A percentile compares a stretch with the other conserved stretches of the same genome.
phyloP scores from a whole-genome alignment of 805 yeast genomes.

The Barnettozyma populi region DNA sequence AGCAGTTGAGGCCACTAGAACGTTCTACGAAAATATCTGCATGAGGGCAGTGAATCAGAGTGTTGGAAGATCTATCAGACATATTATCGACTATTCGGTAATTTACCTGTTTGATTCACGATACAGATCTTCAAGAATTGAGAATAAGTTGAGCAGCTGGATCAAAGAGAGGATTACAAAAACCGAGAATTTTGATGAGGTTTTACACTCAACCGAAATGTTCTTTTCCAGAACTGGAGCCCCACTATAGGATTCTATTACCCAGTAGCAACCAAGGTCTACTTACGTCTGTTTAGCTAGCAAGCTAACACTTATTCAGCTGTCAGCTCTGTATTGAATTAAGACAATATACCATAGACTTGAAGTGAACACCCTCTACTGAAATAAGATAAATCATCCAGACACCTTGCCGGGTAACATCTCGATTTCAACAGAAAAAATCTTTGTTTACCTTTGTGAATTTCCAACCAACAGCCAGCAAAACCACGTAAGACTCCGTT shows the following conservation, averaged over 20 bases:
- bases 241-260: too few species aligned
- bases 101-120: slow-evolving; percentile 69
- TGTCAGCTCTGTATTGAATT: too few species aligned
- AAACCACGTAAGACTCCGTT: not conserved
- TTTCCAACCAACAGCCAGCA: not conserved
- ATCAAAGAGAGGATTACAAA: slow-evolving; percentile 40
- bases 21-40: slow-evolving; percentile 76
- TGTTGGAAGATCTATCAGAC: slow-evolving; percentile 88
- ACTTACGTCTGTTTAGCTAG: too few species aligned
- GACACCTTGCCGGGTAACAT: slow-evolving; percentile 6
- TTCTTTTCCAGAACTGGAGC: slow-evolving; percentile 12
- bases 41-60: slow-evolving; percentile 91
- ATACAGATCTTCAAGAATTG: slow-evolving; percentile 42
- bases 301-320: too few species aligned
- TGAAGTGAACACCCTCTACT: too few species aligned
- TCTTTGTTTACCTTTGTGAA: slow-evolving; percentile 5
- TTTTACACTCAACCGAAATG: slow-evolving; percentile 19
- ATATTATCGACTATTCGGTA: slow-evolving; percentile 71
- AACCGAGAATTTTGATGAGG: slow-evolving; percentile 13
- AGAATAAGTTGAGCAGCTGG: slow-evolving; percentile 68
- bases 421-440: not conserved
- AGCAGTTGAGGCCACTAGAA: slow-evolving; percentile 44
- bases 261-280: too few species aligned
- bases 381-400: too few species aligned
- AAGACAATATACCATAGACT: too few species aligned